phyloP scores from a whole-genome alignment of 352 stramenopile genomes.

The Nothophytophthora sp. region DNA sequence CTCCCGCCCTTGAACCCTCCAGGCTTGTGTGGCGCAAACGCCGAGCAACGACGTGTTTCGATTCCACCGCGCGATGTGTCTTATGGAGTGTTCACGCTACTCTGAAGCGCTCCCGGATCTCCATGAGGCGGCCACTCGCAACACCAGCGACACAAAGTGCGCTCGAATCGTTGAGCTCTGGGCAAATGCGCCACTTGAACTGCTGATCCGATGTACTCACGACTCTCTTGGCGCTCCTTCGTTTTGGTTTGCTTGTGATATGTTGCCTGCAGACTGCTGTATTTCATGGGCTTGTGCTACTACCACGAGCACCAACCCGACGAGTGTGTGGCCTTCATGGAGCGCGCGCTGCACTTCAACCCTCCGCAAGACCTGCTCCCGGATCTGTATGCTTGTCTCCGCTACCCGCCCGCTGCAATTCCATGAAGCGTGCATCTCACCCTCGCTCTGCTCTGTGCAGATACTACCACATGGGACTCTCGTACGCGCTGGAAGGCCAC shows the following conservation, averaged over 20 bases:
- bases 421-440: neutral
- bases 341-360: constrained; percentile 29
- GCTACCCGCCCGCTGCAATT: neutral
- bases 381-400: constrained; percentile 49
- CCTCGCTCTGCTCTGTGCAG: constrained; percentile 22
- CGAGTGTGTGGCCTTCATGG: constrained; percentile 56
- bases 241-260: neutral
- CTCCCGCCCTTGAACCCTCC: neutral
- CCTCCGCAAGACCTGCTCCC: constrained; percentile 36
- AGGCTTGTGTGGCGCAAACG: constrained; percentile 41
- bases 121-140: constrained; percentile 36
- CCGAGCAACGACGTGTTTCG: constrained; percentile 62
- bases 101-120: constrained; percentile 54
- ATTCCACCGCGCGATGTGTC: constrained; percentile 65
- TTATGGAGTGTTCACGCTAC: constrained; percentile 55
- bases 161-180: constrained; percentile 6
- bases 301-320: constrained; percentile 47
- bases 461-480: constrained; percentile 76
- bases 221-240: neutral
- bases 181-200: too few species aligned
- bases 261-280: constrained; percentile 47
- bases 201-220: too few species aligned
- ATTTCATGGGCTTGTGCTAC: constrained; percentile 66
- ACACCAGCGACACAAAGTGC: constrained; percentile 34
- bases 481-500: constrained; percentile 41